A percentile compares a stretch with the other conserved stretches of the same genome.
These are phyloP conservation scores for Phaeomoniella chlamydospora DNA, from an alignment of 2,329 filamentous ascomycete genomes.

Conservation along the genomic window DNA sequence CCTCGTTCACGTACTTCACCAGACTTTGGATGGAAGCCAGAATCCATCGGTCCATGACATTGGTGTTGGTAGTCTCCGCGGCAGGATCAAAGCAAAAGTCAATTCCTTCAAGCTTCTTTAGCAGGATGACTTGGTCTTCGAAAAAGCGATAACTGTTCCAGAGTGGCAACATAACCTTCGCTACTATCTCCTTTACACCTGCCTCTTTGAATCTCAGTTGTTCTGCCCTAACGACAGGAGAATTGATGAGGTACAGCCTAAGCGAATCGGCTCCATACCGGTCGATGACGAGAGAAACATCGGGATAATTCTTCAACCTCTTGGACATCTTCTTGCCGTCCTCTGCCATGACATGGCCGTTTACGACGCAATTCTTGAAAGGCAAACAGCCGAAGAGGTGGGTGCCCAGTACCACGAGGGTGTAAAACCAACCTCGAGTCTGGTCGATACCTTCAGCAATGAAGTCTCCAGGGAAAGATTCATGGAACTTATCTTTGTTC, in stretches of 20 bases:
- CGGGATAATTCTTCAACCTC: conserved; percentile 79
- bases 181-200: conserved; percentile 79
- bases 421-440: conserved; percentile 88
- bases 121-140: conserved; percentile 63
- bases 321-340: conserved; percentile 96
- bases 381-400: conserved; percentile 68
- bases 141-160: conserved; percentile 95
- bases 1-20: conserved; percentile 71
- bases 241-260: conserved; percentile 84
- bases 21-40: conserved; percentile 73
- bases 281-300: conserved; percentile 62
- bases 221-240: conserved; percentile 74
- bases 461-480: conserved; percentile 71
- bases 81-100: conserved; percentile 62
- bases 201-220: conserved; percentile 72
- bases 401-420: conserved; percentile 66
- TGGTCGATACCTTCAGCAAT: conserved; percentile 81
- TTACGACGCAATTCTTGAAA: conserved; percentile 82
- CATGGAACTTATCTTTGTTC: conserved; percentile 60
- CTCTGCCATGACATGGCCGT: conserved; percentile 75
- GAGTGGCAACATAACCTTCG: conserved; percentile 68
- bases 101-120: conserved; percentile 68
- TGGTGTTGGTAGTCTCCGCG: conserved; percentile 57
- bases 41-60: conserved; percentile 89
- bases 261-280: conserved; percentile 82